A percentile compares a stretch with the other conserved stretches of the same genome.
Conservation (phyloP, 345 rosid genomes). For the Eucalyptus sp. region DNA sequence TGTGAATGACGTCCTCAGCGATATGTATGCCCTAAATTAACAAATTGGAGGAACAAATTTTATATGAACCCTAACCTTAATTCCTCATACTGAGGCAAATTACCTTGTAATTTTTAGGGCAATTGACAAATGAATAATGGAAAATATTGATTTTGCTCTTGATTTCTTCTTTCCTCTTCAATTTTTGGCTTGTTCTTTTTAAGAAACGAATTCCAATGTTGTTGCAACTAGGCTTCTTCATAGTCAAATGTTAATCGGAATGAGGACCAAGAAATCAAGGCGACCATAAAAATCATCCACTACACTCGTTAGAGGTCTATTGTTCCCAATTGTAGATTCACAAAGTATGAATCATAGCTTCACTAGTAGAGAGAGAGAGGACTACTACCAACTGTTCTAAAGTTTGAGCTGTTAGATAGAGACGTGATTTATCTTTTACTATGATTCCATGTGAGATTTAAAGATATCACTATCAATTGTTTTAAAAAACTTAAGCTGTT, state of each 20-base stretch:
- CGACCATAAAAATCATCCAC: slow-evolving; percentile 6
- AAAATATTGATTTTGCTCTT: background rate
- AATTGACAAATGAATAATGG: background rate
- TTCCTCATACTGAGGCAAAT: background rate
- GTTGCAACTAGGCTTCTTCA: slow-evolving; percentile 98
- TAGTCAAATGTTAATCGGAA: slow-evolving; percentile 24
- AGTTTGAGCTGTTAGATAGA: too few relatives aligned
- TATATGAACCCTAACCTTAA: background rate
- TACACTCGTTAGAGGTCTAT: slow-evolving; percentile 47
- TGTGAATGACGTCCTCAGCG: background rate
- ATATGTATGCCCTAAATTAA: background rate
- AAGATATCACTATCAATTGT: fast-evolving
- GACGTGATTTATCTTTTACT: fast-evolving
- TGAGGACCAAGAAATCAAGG: slow-evolving; percentile 28
- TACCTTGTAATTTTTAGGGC: background rate
- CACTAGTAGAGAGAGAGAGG: background rate
- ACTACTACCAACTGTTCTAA: fast-evolving
- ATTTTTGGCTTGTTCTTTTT: background rate
- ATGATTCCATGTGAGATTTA: too few relatives aligned
- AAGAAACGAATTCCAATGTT: slow-evolving; percentile 2
- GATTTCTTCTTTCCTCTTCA: background rate
- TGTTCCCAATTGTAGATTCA: background rate
- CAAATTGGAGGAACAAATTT: too few relatives aligned
- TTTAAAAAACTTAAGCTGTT: fast-evolving
- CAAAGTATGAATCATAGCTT: slow-evolving; percentile 4